phyloP scores from a whole-genome alignment of 352 stramenopile genomes.

The Phytophthora palmivora region DNA sequence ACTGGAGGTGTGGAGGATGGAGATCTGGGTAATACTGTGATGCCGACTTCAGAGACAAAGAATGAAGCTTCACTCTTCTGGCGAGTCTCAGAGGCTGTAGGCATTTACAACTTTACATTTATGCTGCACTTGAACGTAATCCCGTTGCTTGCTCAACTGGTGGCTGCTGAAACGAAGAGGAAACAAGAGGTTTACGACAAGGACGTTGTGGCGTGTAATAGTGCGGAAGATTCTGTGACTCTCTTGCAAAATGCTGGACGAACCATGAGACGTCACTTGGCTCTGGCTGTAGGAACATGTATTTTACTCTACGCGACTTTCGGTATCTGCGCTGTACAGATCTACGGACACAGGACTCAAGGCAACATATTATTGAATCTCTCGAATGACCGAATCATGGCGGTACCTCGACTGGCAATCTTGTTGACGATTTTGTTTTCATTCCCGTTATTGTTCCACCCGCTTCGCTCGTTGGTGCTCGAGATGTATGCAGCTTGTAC shows the following conservation, averaged over 20 bases:
- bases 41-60: not conserved
- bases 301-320: slow-evolving; percentile 71
- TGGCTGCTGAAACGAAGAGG: slow-evolving; percentile 34
- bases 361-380: slow-evolving; percentile 86
- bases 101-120: slow-evolving; percentile 89
- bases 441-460: slow-evolving; percentile 80
- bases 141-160: slow-evolving; percentile 66
- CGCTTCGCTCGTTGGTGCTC: slow-evolving; percentile 67
- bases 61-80: slow-evolving; percentile 42
- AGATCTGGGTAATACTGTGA: not conserved
- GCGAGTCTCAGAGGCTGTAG: slow-evolving; percentile 63
- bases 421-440: slow-evolving; percentile 80
- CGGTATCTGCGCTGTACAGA: slow-evolving; percentile 59
- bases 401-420: slow-evolving; percentile 65
- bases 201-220: slow-evolving; percentile 15
- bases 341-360: slow-evolving; percentile 67
- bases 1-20: slow-evolving; percentile 18
- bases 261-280: slow-evolving; percentile 58
- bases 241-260: slow-evolving; percentile 31
- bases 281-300: slow-evolving; percentile 50
- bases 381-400: slow-evolving; percentile 75
- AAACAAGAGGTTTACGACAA: slow-evolving; percentile 2
- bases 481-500: slow-evolving; percentile 53
- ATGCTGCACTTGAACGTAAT: slow-evolving; percentile 87
- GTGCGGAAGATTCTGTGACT: slow-evolving; percentile 16